Percentiles rank a stretch among this genome's conserved stretches.
These are phyloP conservation scores for Sesbania bispinosa DNA, from an alignment of 306 rosid species.

Conservation along the genomic window DNA sequence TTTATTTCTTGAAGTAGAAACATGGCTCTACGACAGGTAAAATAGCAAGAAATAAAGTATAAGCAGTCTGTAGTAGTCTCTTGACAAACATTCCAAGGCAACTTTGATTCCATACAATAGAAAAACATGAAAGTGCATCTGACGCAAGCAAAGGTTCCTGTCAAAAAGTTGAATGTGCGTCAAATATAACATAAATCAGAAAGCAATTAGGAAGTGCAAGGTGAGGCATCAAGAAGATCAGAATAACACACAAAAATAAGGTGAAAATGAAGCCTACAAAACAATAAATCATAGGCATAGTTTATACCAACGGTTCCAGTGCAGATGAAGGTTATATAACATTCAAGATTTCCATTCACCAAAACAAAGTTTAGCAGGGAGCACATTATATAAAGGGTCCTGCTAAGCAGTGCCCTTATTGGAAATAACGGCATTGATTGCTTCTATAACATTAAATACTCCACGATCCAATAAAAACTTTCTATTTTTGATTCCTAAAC, in stretches of 20 bases:
- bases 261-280: not conserved
- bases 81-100: conserved; percentile 40
- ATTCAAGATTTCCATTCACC: not conserved
- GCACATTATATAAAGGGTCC: no score
- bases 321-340: not conserved
- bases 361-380: not conserved
- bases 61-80: conserved; percentile 32
- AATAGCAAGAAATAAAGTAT: conserved; percentile 22
- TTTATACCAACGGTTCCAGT: not conserved
- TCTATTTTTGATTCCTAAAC: no score
- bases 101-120: conserved; percentile 32
- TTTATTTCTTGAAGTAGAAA: conserved; percentile 46
- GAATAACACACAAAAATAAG: not conserved
- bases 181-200: not conserved
- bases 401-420: no score
- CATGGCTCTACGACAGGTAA: conserved; percentile 25
- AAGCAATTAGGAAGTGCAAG: not conserved
- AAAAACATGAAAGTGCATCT: conserved; percentile 46
- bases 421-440: no score
- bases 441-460: no score
- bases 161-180: conserved; percentile 9
- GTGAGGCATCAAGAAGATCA: not conserved
- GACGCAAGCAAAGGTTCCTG: conserved; percentile 43
- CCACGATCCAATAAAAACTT: no score
- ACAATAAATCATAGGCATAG: not conserved